phyloP scores from a whole-genome alignment of 805 yeast species.

The Nakazawaea wickerhamii region DNA sequence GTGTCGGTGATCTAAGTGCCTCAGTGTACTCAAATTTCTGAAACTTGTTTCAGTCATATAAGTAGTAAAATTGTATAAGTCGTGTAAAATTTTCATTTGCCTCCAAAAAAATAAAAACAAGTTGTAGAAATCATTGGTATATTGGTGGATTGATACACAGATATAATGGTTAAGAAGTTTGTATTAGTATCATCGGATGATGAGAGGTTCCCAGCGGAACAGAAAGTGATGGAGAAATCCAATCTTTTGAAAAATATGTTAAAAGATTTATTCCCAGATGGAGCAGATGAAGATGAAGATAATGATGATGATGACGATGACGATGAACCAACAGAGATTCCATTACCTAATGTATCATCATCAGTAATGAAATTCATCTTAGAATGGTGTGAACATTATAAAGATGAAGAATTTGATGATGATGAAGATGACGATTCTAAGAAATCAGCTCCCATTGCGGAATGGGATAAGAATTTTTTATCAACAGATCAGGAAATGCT shows the following conservation, averaged over 20 bases:
- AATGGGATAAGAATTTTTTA: constrained; percentile 93
- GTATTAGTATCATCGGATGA: constrained; percentile 71
- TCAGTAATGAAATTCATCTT: constrained; percentile 84
- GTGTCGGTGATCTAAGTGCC: constrained; percentile 84
- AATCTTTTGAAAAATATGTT: constrained; percentile 81
- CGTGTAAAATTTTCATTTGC: constrained; percentile 17
- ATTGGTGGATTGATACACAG: too few relatives aligned
- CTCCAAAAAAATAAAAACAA: constrained; percentile 1
- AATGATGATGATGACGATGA: constrained; percentile 46
- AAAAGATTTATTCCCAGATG: constrained; percentile 47
- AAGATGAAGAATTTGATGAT: constrained; percentile 69
- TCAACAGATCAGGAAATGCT: constrained; percentile 91
- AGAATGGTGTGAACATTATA: constrained; percentile 96
- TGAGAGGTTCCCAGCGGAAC: constrained; percentile 70
- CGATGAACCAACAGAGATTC: constrained; percentile 71
- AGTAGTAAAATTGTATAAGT: too few relatives aligned
- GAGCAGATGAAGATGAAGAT: constrained; percentile 14
- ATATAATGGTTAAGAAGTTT: constrained; percentile 9
- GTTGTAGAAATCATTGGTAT: too few relatives aligned
- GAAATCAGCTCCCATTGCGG: constrained; percentile 86
- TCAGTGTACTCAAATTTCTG: constrained; percentile 77
- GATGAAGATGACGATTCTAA: constrained; percentile 78
- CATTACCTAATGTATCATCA: constrained; percentile 86
- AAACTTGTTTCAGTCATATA: background rate
- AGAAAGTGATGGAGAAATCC: constrained; percentile 82